Conservation (phyloP, 805 yeast species). For the Suhomyces xylopsoci region DNA sequence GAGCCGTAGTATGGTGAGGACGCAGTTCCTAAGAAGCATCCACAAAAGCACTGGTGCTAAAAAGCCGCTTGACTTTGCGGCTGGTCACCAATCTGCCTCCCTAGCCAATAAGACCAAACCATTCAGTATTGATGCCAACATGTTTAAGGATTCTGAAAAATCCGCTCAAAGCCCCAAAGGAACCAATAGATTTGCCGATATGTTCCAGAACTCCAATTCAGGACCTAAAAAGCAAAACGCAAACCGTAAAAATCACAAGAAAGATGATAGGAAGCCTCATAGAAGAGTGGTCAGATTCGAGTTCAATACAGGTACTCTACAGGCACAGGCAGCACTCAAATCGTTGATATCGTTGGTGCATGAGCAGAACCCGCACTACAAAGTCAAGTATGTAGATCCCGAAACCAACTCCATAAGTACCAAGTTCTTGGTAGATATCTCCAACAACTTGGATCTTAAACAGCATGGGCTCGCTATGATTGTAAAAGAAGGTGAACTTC, state of each 20-base stretch:
- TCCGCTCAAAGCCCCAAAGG: not conserved
- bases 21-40: not conserved
- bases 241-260: not conserved
- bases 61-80: slow-evolving; percentile 4
- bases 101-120: not conserved
- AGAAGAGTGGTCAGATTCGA: slow-evolving; percentile 12
- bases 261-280: slow-evolving; percentile 2
- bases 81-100: not conserved
- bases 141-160: not conserved
- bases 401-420: slow-evolving; percentile 16
- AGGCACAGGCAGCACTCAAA: slow-evolving; percentile 22
- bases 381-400: slow-evolving; percentile 27
- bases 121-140: slow-evolving; percentile 1
- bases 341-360: slow-evolving; percentile 17
- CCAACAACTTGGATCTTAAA: slow-evolving; percentile 27
- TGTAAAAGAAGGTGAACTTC: slow-evolving; percentile 18
- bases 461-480: slow-evolving; percentile 23
- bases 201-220: not conserved
- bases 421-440: slow-evolving; percentile 28
- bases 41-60: not conserved
- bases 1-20: not conserved
- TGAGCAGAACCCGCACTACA: slow-evolving; percentile 13
- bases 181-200: slow-evolving; percentile 5
- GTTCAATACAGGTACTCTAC: slow-evolving; percentile 19
- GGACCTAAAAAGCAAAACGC: not conserved